A percentile compares a stretch with the other conserved stretches of the same genome.
Evolutionary conservation across 2,329 filamentous ascomycete genomes (phyloP).

Genomic region (Raffaelea ambrosiae): DNA sequence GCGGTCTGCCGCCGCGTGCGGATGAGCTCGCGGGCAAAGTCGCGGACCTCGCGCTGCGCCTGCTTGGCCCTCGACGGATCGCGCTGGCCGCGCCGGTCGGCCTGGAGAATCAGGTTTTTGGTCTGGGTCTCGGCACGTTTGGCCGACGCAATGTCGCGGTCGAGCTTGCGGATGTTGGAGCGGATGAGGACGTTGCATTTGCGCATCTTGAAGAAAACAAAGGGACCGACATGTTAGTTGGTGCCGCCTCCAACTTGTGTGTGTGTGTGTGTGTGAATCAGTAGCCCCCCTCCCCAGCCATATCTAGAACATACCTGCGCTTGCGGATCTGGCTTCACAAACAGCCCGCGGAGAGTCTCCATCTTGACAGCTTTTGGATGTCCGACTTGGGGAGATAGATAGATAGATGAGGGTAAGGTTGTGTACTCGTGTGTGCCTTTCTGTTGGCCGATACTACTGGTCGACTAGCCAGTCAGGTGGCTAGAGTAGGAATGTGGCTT

Average conservation of each 20-base stretch:
- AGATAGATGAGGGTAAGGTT: no score
- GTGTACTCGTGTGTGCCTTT: no score
- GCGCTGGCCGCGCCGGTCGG: constrained; percentile 70
- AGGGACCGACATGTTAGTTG: neutral
- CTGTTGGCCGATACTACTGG: no score
- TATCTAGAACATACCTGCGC: constrained; percentile 59
- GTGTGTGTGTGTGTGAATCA: no score
- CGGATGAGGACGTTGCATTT: constrained; percentile 93
- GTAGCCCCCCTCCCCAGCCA: neutral
- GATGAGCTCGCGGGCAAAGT: constrained; percentile 82
- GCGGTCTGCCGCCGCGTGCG: constrained; percentile 66
- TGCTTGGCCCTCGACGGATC: constrained; percentile 73
- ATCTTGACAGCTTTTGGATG: constrained; percentile 45
- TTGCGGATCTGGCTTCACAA: constrained; percentile 87
- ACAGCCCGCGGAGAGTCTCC: constrained; percentile 79
- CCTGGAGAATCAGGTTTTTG: constrained; percentile 73
- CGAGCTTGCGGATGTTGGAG: constrained; percentile 83
- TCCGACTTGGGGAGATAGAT: no score
- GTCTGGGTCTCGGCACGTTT: constrained; percentile 77
- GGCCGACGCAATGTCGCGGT: constrained; percentile 78
- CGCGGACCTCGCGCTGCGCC: constrained; percentile 72
- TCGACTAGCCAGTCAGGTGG: no score
- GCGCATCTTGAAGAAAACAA: constrained; percentile 55
- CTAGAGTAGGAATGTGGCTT: no score
- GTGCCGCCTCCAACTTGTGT: no score